These are phyloP conservation scores for Byssoonygena ceratinophila DNA, from an alignment of 2,329 filamentous ascomycete genomes.

Conservation along the genomic window DNA sequence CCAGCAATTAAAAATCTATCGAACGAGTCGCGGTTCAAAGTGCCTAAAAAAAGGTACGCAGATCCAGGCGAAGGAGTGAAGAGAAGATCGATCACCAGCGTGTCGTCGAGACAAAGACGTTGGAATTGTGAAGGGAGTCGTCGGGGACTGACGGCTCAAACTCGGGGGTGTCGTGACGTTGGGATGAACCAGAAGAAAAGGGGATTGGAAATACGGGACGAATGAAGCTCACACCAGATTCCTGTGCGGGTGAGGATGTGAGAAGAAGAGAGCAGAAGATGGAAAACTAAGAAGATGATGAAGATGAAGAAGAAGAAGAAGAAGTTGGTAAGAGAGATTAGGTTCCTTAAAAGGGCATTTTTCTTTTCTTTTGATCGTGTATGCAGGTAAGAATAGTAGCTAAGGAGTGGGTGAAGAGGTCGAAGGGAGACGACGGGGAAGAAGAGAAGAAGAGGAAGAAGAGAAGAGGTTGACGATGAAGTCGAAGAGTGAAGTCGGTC, in stretches of 20 bases:
- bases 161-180: background rate
- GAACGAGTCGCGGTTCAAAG: background rate
- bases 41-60: background rate
- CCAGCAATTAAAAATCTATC: conserved; percentile 12
- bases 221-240: background rate
- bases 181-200: too few species aligned
- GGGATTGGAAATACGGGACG: background rate
- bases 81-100: background rate
- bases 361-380: too few species aligned
- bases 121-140: background rate
- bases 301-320: conserved; percentile 24
- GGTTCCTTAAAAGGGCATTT: too few species aligned
- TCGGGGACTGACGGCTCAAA: background rate
- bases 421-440: too few species aligned
- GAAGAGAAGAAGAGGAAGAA: background rate
- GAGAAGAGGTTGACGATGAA: background rate
- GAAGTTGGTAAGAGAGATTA: conserved; percentile 15
- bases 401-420: background rate
- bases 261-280: too few species aligned
- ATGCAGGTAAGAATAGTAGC: background rate
- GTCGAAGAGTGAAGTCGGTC: background rate
- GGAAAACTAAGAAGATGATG: too few species aligned
- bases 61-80: conserved; percentile 5
- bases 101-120: conserved; percentile 4
- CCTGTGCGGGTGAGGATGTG: too few species aligned